phyloP scores from a whole-genome alignment of 2,329 filamentous ascomycete genomes.

The Thelonectria discophora region DNA sequence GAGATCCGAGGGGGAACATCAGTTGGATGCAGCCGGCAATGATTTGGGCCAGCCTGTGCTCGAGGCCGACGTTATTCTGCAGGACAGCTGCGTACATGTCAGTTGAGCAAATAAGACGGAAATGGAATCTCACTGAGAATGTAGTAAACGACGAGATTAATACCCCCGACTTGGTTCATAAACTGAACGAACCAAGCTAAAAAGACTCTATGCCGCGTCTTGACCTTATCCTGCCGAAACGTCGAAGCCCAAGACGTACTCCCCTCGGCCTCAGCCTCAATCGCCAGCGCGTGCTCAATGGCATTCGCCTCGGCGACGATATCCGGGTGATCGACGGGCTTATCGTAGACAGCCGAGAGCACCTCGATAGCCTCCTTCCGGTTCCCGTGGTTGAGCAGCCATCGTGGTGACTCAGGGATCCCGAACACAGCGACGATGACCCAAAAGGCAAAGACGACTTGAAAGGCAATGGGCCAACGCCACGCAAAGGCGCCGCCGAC shows the following conservation, averaged over 20 bases:
- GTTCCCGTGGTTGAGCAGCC: slow-evolving; percentile 50
- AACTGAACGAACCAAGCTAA: slow-evolving; percentile 32
- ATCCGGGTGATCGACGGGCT: slow-evolving; percentile 46
- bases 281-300: slow-evolving; percentile 53
- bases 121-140: slow-evolving; percentile 37
- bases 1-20: slow-evolving; percentile 51
- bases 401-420: slow-evolving; percentile 52
- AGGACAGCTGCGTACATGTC: slow-evolving; percentile 19
- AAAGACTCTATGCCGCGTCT: slow-evolving; percentile 25
- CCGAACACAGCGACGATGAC: slow-evolving; percentile 46
- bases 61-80: slow-evolving; percentile 24
- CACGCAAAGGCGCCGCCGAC: slow-evolving; percentile 34
- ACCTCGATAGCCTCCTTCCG: slow-evolving; percentile 49
- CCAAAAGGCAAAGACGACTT: slow-evolving; percentile 46
- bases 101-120: background rate
- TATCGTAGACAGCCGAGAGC: slow-evolving; percentile 52
- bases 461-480: slow-evolving; percentile 42
- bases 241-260: slow-evolving; percentile 51
- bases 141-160: slow-evolving; percentile 55
- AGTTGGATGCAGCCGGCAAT: slow-evolving; percentile 48
- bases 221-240: slow-evolving; percentile 29
- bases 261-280: slow-evolving; percentile 44
- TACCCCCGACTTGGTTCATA: slow-evolving; percentile 56
- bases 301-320: slow-evolving; percentile 46
- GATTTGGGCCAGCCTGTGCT: slow-evolving; percentile 42